phyloP scores from a whole-genome alignment of 2,329 filamentous ascomycete genomes.

The Leptographium galeiforme region DNA sequence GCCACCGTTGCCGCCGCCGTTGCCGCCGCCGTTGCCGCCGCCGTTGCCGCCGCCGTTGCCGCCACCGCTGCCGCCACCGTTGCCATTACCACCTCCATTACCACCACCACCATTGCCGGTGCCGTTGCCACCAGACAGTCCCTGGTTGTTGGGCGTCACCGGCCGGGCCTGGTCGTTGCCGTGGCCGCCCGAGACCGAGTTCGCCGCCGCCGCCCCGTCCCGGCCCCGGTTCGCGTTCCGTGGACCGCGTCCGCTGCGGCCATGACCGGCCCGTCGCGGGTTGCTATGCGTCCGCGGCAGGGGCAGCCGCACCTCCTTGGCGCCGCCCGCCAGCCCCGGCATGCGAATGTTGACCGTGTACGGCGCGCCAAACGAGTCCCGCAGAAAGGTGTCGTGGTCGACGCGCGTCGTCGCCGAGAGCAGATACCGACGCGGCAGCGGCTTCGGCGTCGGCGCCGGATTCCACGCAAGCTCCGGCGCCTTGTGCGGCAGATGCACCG shows the following conservation, averaged over 20 bases:
- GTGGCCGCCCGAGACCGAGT: slow-evolving; percentile 7
- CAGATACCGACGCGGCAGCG: slow-evolving; percentile 37
- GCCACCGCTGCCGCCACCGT: neutral
- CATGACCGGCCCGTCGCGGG: slow-evolving; percentile 5
- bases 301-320: slow-evolving; percentile 24
- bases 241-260: slow-evolving; percentile 2
- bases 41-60: too few relatives aligned
- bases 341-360: slow-evolving; percentile 28
- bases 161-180: slow-evolving; percentile 3
- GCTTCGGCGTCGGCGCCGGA: slow-evolving; percentile 41
- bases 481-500: slow-evolving; percentile 51
- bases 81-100: too few relatives aligned
- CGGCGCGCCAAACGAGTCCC: slow-evolving; percentile 25
- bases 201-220: slow-evolving; percentile 1
- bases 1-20: neutral
- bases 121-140: neutral
- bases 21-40: neutral
- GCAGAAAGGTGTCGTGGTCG: slow-evolving; percentile 19
- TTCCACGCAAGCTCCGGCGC: slow-evolving; percentile 51
- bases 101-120: too few relatives aligned
- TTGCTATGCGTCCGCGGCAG: slow-evolving; percentile 11
- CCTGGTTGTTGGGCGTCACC: neutral
- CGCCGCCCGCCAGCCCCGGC: slow-evolving; percentile 26
- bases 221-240: slow-evolving; percentile 4
- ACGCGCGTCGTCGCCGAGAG: slow-evolving; percentile 29